Evolutionary conservation across 768 basidiomycete genomes (phyloP), one percentile per base, ranked within the genome.

Genomic region (Hericium erinaceus): DNA sequence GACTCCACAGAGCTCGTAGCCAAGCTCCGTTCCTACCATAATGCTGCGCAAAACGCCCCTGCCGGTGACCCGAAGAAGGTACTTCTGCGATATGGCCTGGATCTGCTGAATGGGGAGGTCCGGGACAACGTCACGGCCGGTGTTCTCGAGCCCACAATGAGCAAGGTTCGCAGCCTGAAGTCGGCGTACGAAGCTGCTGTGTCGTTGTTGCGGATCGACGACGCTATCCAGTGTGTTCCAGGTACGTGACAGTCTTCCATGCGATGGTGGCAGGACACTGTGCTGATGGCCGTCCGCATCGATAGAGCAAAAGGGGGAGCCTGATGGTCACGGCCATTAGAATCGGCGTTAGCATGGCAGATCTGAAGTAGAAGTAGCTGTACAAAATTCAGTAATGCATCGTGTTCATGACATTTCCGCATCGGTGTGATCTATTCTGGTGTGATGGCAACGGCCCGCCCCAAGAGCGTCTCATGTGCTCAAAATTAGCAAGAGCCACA

Each of bases 1-100:
- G 97, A 99, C 69, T 93, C 95, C 39, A 98, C 95, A 1, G 92
- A 98, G 57, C 83, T 99, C 18, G 93, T 99, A 40, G 95, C 97
- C 20, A 98, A 98, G 73, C 77, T 99, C 52, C 87, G 97, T 53
- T 87, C 95, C 10, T 98, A 95, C 74, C 97, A 99, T 76, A 94
- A 94, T 64, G 89, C 92, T 48, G 95, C 95, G 3, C 95, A 97
- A 73, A 94, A 87, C 63, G 95, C 93, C 2, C 86, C 92, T 2
- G 79, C 76, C 0, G 89, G 90, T 41, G 97, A 98, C 72, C 89
- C 92, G 15, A 95, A 94, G 74, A 92, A 97, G 71, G 83, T 74
- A 5, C 77, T 98, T 40, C 73, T 95, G 71, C 89, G 91, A 59
- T 98, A 97, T 71, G 97, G 97, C 1, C 81, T 99, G 58, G 97